phyloP scores from a whole-genome alignment of 2,329 filamentous ascomycete species.

The Aureobasidium melanogenum region DNA sequence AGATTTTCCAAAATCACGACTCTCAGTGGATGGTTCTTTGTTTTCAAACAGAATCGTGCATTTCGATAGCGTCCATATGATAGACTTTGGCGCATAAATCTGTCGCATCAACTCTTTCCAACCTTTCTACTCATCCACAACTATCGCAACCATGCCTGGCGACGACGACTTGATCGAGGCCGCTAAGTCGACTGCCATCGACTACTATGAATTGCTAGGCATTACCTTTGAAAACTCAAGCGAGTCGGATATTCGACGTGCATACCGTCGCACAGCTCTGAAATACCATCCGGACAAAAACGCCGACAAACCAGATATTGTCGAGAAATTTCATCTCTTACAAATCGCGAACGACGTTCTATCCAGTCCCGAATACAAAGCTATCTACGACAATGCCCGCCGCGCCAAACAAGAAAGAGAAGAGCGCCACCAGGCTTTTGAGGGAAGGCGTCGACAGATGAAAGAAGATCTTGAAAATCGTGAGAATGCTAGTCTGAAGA shows the following conservation, averaged over 20 bases:
- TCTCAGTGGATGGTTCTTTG: background rate
- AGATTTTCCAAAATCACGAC: background rate
- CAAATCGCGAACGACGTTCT: conserved; percentile 83
- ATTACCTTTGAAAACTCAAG: conserved; percentile 52
- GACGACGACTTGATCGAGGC: conserved; percentile 35
- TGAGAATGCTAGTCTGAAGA: conserved; percentile 47
- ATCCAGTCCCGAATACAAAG: conserved; percentile 58
- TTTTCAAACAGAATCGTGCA: background rate
- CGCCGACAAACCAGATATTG: conserved; percentile 52
- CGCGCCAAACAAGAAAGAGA: conserved; percentile 61
- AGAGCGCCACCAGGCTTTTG: conserved; percentile 63
- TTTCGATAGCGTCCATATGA: background rate
- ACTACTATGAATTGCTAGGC: conserved; percentile 71
- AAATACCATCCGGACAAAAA: conserved; percentile 94
- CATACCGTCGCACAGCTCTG: conserved; percentile 77
- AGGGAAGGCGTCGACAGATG: conserved; percentile 63
- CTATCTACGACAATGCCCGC: conserved; percentile 69
- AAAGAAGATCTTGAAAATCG: conserved; percentile 77
- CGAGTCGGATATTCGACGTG: conserved; percentile 68
- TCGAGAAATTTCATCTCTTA: conserved; percentile 75
- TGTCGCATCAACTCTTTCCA: background rate
- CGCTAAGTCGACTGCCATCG: conserved; percentile 36
- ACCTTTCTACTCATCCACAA: background rate
- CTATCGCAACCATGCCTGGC: conserved; percentile 15
- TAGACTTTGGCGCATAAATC: background rate